Evolutionary conservation across 352 stramenopile species (phyloP).

Genomic region (Globisporangium irregulare): DNA sequence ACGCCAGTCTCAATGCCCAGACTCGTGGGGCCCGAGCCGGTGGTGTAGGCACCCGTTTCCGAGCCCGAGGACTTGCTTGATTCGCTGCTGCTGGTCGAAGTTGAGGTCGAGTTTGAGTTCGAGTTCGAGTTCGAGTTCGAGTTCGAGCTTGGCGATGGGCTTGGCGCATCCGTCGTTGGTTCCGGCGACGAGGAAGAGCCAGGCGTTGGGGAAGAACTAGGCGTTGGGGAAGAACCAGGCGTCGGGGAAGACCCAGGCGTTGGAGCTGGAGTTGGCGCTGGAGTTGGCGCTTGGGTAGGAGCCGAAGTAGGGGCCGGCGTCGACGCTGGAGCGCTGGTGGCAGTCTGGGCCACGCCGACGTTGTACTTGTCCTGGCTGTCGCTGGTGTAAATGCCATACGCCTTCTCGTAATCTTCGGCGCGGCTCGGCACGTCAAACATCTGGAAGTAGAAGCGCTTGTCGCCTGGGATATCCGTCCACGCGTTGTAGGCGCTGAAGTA

Average conservation of each 20-base stretch:
- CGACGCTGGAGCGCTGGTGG: background rate
- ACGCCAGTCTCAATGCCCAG: background rate
- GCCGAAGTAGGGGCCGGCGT: background rate
- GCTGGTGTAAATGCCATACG: conserved; percentile 44
- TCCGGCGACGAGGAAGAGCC: background rate
- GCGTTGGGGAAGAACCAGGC: background rate
- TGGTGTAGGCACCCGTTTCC: background rate
- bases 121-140: conserved; percentile 7
- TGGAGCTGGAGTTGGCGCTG: background rate
- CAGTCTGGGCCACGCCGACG: conserved; percentile 13
- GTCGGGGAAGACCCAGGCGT: background rate
- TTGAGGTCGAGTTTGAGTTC: conserved; percentile 4
- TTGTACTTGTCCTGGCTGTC: conserved; percentile 54
- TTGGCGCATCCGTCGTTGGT: background rate
- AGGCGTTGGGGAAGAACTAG: background rate
- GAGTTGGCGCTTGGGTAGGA: background rate
- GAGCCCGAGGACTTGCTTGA: conserved; percentile 7
- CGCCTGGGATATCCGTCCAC: conserved; percentile 48
- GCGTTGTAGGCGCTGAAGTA: conserved; percentile 69
- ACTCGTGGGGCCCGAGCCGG: background rate
- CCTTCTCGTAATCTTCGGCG: conserved; percentile 37
- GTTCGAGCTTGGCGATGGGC: conserved; percentile 8
- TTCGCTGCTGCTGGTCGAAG: background rate
- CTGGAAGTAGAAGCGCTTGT: conserved; percentile 72
- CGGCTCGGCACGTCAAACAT: conserved; percentile 61